phyloP scores from a whole-genome alignment of 805 yeast genomes.

The Maudiozyma saulgeensis region DNA sequence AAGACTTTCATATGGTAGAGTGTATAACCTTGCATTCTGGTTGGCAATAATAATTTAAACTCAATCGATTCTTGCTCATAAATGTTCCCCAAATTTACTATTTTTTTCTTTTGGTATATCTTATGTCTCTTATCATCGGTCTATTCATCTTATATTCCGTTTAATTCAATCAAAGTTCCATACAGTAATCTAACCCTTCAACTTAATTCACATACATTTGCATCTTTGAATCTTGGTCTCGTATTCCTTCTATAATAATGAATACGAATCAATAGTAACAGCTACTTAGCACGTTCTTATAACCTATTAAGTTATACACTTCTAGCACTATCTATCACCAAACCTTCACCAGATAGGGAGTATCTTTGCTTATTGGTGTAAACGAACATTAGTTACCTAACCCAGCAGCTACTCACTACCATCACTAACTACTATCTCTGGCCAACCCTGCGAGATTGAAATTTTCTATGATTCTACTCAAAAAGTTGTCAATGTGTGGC shows the following conservation, averaged over 20 bases:
- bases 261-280: background rate
- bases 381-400: background rate
- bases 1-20: too few relatives aligned
- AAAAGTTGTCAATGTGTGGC: too few relatives aligned
- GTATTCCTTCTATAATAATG: background rate
- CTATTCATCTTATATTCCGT: background rate
- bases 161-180: background rate
- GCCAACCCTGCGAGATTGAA: too few relatives aligned
- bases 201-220: slow-evolving; percentile 34
- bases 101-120: too few relatives aligned
- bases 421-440: slow-evolving; percentile 22
- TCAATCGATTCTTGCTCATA: too few relatives aligned
- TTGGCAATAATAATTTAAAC: too few relatives aligned
- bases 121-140: too few relatives aligned
- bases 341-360: too few relatives aligned
- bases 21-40: too few relatives aligned
- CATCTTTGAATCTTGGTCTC: slow-evolving; percentile 33
- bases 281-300: background rate
- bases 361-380: slow-evolving; percentile 2
- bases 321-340: background rate
- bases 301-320: background rate
- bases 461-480: too few relatives aligned
- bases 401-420: background rate
- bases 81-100: too few relatives aligned
- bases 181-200: background rate